Evolutionary conservation across 2,329 filamentous ascomycete species (phyloP), one percentile per base, ranked within the genome.

Genomic region (Ophiostoma triangulosporum): DNA sequence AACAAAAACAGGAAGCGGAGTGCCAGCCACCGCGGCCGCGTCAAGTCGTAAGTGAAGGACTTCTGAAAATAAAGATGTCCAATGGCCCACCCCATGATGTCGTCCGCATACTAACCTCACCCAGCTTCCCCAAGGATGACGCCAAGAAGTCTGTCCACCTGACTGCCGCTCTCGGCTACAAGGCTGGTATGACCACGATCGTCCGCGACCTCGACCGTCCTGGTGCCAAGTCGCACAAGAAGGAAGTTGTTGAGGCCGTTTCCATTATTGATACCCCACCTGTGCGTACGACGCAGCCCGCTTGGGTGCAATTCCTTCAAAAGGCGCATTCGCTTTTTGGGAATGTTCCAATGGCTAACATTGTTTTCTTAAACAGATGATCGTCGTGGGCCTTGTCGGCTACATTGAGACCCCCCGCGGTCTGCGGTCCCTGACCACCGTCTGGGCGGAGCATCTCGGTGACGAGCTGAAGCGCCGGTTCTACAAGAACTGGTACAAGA

Each of bases 401-500:
- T 98, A 98, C 83, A 96, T 98, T 76, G 93, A 98, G 83, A 98
- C 93, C 71, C 93, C 93, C 74, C 93, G 93, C 69, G 93, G 93
- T 78, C 89, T 98, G 69, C 91, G 93, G 74, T 98, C 93, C 64
- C 89, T 98, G 75, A 96, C 90, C 73, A 97, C 93, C 70, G 88
- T 98, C 72, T 98, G 93, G 93, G 93, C 93, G 70, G 93, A 97
- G 84, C 93, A 98, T 75, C 76, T 98, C 75, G 88, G 86, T 76
- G 93, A 98, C 75, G 93, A 97, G 79, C 72, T 98, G 75, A 95
- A 95, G 86, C 88, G 93, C 69, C 88, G 93, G 72, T 98, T 98
- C 88, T 98, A 98, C 88, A 97, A 97, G 89, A 98, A 98, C 86
- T 98, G 93, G 93, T 98, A 98, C 87, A 95, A 95, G 86, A 89